These are phyloP conservation scores for Stygiomarasmius scandens DNA, from an alignment of 1,284 basidiomycete species.

Conservation along the genomic window DNA sequence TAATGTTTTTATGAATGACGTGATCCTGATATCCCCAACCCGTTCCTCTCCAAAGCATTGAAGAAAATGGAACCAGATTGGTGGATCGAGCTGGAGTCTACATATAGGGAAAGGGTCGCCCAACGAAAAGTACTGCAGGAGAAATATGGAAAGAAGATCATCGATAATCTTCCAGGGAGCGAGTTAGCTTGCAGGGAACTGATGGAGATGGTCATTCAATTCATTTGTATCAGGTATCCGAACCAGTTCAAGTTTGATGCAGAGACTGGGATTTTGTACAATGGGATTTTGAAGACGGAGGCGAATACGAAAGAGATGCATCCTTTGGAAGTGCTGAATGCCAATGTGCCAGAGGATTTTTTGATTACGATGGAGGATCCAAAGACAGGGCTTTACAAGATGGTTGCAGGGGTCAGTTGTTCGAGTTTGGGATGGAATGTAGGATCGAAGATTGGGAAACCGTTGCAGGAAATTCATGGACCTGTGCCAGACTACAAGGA, in stretches of 20 bases:
- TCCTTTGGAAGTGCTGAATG: slow-evolving; percentile 45
- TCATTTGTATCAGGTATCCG: slow-evolving; percentile 50
- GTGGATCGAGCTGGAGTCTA: slow-evolving; percentile 56
- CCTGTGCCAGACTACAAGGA: slow-evolving; percentile 52
- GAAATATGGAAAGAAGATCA: slow-evolving; percentile 37
- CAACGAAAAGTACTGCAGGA: slow-evolving; percentile 43
- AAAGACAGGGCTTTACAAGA: slow-evolving; percentile 41
- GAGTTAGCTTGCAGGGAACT: slow-evolving; percentile 46
- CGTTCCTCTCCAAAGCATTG: slow-evolving; percentile 34
- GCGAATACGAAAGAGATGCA: slow-evolving; percentile 30
- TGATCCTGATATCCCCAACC: neutral
- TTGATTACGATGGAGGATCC: slow-evolving; percentile 42
- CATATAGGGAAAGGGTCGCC: slow-evolving; percentile 44
- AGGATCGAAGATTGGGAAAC: slow-evolving; percentile 45
- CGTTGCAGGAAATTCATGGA: slow-evolving; percentile 46
- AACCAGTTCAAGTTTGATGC: slow-evolving; percentile 41
- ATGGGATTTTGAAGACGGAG: slow-evolving; percentile 41
- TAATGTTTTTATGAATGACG: neutral
- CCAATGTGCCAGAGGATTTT: slow-evolving; percentile 56
- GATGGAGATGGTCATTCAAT: slow-evolving; percentile 53
- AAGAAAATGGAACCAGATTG: slow-evolving; percentile 51
- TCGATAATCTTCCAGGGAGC: slow-evolving; percentile 44
- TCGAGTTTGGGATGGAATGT: slow-evolving; percentile 55
- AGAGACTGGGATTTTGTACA: slow-evolving; percentile 39
- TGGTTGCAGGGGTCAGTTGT: slow-evolving; percentile 45